Evolutionary conservation across 441 rosid genomes (phyloP).

Genomic region (Viola pubescens): DNA sequence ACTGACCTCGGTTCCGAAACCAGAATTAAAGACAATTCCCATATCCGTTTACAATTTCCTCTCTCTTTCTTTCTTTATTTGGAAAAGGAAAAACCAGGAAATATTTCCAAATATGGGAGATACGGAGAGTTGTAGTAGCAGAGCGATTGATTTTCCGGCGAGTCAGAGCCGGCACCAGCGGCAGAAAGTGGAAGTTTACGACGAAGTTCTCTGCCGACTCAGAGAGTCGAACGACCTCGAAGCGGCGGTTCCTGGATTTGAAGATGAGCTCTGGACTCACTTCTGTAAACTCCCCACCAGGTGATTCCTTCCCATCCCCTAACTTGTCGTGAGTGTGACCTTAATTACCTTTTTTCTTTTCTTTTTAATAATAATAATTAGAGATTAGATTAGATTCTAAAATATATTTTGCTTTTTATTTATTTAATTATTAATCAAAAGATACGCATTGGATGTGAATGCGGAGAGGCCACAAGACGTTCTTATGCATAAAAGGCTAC

Average conservation of each 20-base stretch:
- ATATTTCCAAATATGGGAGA: constrained; percentile 28
- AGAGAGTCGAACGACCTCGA: constrained; percentile 32
- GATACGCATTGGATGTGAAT: constrained; percentile 61
- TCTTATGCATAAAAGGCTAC: constrained; percentile 58
- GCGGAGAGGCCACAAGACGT: constrained; percentile 65
- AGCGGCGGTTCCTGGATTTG: constrained; percentile 36
- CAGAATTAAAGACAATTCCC: not conserved
- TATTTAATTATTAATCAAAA: constrained; percentile 10
- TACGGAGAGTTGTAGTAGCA: constrained; percentile 56
- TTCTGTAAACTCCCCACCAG: constrained; percentile 40
- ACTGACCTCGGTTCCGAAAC: not conserved
- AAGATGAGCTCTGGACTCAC: constrained; percentile 59
- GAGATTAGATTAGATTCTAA: not conserved
- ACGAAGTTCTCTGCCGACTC: constrained; percentile 42
- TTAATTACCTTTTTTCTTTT: not conserved
- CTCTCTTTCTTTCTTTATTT: constrained; percentile 1
- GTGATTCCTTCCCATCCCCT: constrained; percentile 16
- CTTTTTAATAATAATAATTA: not conserved
- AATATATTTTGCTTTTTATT: not conserved
- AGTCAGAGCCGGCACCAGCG: constrained; percentile 30
- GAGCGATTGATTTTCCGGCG: constrained; percentile 35
- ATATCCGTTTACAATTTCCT: not conserved
- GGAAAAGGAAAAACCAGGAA: too few species aligned
- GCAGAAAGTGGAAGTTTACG: constrained; percentile 41
- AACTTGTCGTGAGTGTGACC: not conserved